phyloP scores from a whole-genome alignment of 2,329 filamentous ascomycete genomes.

The Clonostachys rhizophaga region DNA sequence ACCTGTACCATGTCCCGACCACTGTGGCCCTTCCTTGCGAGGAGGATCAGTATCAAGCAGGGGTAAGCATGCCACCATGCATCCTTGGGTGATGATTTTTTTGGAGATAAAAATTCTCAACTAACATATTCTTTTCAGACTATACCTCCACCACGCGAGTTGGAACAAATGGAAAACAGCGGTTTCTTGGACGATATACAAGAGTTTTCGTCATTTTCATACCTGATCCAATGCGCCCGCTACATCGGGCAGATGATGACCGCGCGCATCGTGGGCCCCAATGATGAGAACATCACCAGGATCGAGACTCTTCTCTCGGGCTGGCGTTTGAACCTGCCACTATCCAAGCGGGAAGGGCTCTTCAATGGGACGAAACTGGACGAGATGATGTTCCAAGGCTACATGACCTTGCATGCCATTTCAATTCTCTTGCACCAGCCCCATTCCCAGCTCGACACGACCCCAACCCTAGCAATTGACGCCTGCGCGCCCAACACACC shows the following conservation, averaged over 20 bases:
- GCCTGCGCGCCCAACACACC: slow-evolving; percentile 60
- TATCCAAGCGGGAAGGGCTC: slow-evolving; percentile 63
- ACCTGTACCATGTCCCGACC: slow-evolving; percentile 60
- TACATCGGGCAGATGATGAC: slow-evolving; percentile 74
- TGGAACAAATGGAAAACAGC: slow-evolving; percentile 71
- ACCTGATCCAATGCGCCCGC: slow-evolving; percentile 75
- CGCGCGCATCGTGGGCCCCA: slow-evolving; percentile 44
- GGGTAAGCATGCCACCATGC: slow-evolving; percentile 34
- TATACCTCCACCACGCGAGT: slow-evolving; percentile 53
- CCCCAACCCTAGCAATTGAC: slow-evolving; percentile 52
- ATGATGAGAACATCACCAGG: slow-evolving; percentile 45
- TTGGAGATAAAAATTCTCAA: not conserved
- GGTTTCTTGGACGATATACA: slow-evolving; percentile 68
- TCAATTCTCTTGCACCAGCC: slow-evolving; percentile 77
- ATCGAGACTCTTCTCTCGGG: slow-evolving; percentile 56
- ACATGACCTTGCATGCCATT: slow-evolving; percentile 67
- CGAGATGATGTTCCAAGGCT: slow-evolving; percentile 88
- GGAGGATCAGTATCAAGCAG: slow-evolving; percentile 63
- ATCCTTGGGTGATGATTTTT: not conserved
- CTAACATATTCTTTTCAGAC: slow-evolving; percentile 27
- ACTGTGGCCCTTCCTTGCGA: slow-evolving; percentile 78
- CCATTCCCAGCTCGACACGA: slow-evolving; percentile 67
- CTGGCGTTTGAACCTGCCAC: slow-evolving; percentile 76
- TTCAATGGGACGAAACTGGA: slow-evolving; percentile 67
- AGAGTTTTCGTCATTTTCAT: slow-evolving; percentile 79